Base-by-base conservation (phyloP, 2,329 filamentous ascomycete species). In the Westerdykella sp. region DNA sequence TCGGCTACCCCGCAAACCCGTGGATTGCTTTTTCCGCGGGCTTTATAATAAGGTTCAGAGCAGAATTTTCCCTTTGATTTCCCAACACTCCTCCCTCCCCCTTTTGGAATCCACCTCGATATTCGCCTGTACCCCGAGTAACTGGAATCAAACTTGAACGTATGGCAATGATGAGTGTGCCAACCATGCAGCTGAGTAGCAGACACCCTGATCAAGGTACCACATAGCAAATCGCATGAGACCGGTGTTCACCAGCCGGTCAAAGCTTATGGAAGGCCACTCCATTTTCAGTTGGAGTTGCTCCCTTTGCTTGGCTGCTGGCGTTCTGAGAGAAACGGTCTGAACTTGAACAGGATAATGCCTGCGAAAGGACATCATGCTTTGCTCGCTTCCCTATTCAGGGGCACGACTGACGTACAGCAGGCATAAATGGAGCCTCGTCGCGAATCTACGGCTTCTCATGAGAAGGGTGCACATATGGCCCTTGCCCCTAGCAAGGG, bases 281-380 rank as follows among this genome's bases (percentile, higher is more conserved):
- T 25, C 38, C 28, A 18, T 18, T 23, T 34, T 34, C n/a, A 12
- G 12, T 9, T 14, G 16, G 21, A 37, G 21, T 30, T 9, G 7
- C 16, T 12, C 21, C 15, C 22, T 41, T 12, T 14, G 37, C n/a
- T 12, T 16, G n/a, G 23, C 13, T 37, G 42, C 11, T 39, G 37
- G 50, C 51, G 66, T 65, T 72, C 72, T 74, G 72, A 75, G 73
- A 75, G 52, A 74, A 66, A 75, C 73, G 73, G 73, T 73, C 57
- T 60, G 69, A 74, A 74, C 72, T 75, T 74, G 72, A 73, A 72
- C 71, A 72, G 68, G 71, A 69, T 68, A 71, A 74, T 66, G 61
- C 71, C 69, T 73, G 72, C 73, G 71, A 73, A 73, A 74, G 71
- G 68, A 73, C 60, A 46, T 73, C 72, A 73, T 75, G 73, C 72